Base-by-base conservation (phyloP, 106 monocot genomes). In the Allium sativum region DNA sequence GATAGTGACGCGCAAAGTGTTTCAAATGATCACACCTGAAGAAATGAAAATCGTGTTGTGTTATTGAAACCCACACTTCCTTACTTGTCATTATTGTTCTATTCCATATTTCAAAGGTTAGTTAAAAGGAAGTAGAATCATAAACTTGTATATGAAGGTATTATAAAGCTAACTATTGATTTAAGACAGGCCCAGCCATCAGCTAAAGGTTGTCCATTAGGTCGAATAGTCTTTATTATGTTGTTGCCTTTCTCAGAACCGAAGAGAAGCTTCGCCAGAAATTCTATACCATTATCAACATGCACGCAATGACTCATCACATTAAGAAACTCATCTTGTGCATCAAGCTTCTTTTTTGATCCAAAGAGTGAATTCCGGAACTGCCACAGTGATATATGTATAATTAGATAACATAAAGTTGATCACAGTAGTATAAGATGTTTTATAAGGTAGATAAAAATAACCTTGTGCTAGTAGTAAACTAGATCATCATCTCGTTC, bases 101-200 rank as follows among this genome's bases (percentile, higher is more conserved):
- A n/a, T n/a, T n/a, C n/a, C n/a, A n/a, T n/a, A n/a, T n/a, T n/a
- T n/a, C n/a, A n/a, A n/a, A n/a, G n/a, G n/a, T n/a, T n/a, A n/a
- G n/a, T n/a, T n/a, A n/a, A n/a, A n/a, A n/a, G n/a, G n/a, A n/a
- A n/a, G n/a, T n/a, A n/a, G n/a, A n/a, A n/a, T n/a, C n/a, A n/a
- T n/a, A n/a, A n/a, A n/a, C n/a, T n/a, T n/a, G n/a, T n/a, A n/a
- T n/a, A n/a, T n/a, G n/a, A n/a, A n/a, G n/a, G n/a, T n/a, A n/a
- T n/a, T n/a, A n/a, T n/a, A n/a, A n/a, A n/a, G n/a, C 76, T 67
- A 70, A 86, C 96, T 82, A 85, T 74, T 13, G 87, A 79, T 58
- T 88, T 91, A 6, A 91, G 84, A 76, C 96, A 96, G 47, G 42
- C 74, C 96, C 96, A 96, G 53, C 91, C 84, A 73, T 88, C 91